Base-by-base conservation (phyloP, 2,329 filamentous ascomycete genomes). In the Colletotrichum scovillei region DNA sequence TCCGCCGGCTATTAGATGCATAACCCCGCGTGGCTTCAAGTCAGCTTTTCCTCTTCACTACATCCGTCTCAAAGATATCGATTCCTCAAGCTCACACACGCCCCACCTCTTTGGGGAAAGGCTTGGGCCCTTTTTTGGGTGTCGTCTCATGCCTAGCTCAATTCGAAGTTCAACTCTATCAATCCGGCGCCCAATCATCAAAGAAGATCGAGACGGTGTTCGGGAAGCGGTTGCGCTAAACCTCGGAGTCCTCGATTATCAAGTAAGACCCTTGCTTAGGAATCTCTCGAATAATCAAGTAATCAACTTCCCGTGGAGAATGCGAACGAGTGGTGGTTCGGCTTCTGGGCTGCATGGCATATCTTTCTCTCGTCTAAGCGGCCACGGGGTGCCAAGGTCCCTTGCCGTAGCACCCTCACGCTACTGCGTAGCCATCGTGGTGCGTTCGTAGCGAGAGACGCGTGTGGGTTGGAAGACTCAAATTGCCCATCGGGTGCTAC, bases 171-270 rank as follows among this genome's bases (percentile, higher is more conserved):
- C 60, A 26, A 28, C 56, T 24, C 63, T 59, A 30, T 49, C 58
- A 63, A 46, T 30, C 59, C 69, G 42, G 60, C 60, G 19, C 4
- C 64, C 69, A 72, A 72, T 72, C 65, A 72, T 69, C 58, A 32
- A 42, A n/a, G 24, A 26, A 28, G 69, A 72, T 72, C 69, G 69
- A 63, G 42, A 12, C 19, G 16, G 42, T n/a, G 38, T 42, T 71
- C 35, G 38, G 46, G 46, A 11, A 16, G 56, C 53, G 46, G 56
- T 56, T 46, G 67, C 24, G 32, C 30, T 28, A 26, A 35, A 63
- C 6, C 19, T n/a, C 69, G 16, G 57, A 63, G 63, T 62, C 49
- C 11, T 24, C 35, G 19, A 46, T 11, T 26, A 19, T 49, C n/a
- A 35, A 16, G 55, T 24, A 69, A 60, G 69, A 69, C 69, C 58